Percentiles rank a stretch among this genome's conserved stretches.
phyloP scores from a whole-genome alignment of 23 red algal species.

The Gracilaria gracilis region DNA sequence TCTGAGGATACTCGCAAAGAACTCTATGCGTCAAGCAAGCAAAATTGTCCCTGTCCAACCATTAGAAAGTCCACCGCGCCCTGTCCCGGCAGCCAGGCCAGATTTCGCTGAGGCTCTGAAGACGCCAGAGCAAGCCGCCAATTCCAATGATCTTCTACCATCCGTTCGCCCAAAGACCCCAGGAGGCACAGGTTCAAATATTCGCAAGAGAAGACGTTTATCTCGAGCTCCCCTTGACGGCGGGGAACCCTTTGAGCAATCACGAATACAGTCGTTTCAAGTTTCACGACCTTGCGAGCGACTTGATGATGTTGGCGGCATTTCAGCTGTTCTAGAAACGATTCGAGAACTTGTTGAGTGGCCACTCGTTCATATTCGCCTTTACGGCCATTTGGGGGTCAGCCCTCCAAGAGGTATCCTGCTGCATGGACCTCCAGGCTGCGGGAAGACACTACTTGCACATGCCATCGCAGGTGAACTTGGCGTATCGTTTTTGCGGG shows the following conservation, averaged over 20 bases:
- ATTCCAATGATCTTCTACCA: slow-evolving; percentile 73
- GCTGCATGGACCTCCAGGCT: slow-evolving; percentile 95
- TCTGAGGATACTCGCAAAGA: slow-evolving; percentile 32
- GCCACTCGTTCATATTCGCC: slow-evolving; percentile 70
- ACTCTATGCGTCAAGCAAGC: slow-evolving; percentile 42
- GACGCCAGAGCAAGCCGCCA: slow-evolving; percentile 4
- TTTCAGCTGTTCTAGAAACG: slow-evolving; percentile 43
- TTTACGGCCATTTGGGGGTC: slow-evolving; percentile 91
- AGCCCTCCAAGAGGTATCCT: slow-evolving; percentile 90
- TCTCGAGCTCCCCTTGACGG: background rate
- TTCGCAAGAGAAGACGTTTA: slow-evolving; percentile 33
- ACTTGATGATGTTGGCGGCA: slow-evolving; percentile 77
- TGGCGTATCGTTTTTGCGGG: slow-evolving; percentile 79
- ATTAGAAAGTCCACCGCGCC: background rate
- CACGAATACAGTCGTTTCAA: slow-evolving; percentile 23
- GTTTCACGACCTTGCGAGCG: slow-evolving; percentile 61
- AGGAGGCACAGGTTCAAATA: background rate
- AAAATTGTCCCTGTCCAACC: background rate
- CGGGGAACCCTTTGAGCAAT: background rate
- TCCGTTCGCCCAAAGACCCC: slow-evolving; percentile 45
- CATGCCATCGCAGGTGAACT: slow-evolving; percentile 95
- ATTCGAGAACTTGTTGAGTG: slow-evolving; percentile 89
- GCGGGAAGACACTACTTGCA: slow-evolving; percentile 94
- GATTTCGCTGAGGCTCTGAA: background rate
- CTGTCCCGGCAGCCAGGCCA: background rate